Percentiles rank a stretch among this genome's conserved stretches.
These are phyloP conservation scores for Saccharomyces hybrid DNA, from an alignment of 1,139 yeast species.

Conservation along the genomic window DNA sequence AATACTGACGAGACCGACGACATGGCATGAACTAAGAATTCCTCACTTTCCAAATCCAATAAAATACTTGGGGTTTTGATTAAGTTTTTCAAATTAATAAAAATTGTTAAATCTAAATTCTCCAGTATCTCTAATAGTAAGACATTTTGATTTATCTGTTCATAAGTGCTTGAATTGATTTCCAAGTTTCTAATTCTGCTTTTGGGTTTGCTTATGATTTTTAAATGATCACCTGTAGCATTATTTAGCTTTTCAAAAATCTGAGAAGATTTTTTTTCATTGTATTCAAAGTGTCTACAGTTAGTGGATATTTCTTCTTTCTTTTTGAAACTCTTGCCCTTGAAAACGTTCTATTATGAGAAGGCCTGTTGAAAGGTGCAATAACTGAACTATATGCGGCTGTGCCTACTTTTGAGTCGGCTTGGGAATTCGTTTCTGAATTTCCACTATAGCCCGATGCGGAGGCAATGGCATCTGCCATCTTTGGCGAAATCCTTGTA, in stretches of 20 bases:
- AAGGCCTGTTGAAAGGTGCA: slow-evolving; percentile 8
- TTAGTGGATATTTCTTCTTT: slow-evolving; percentile 21
- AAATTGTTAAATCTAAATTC: slow-evolving; percentile 23
- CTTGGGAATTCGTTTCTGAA: neutral
- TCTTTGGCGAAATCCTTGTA: slow-evolving; percentile 17
- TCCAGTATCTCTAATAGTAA: slow-evolving; percentile 22
- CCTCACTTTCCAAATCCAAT: slow-evolving; percentile 26
- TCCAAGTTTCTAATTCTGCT: slow-evolving; percentile 21
- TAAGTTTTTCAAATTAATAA: slow-evolving; percentile 18
- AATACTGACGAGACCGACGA: slow-evolving; percentile 37
- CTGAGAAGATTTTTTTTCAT: slow-evolving; percentile 20
- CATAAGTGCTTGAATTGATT: slow-evolving; percentile 25
- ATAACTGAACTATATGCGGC: neutral
- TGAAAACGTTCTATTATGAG: slow-evolving; percentile 15
- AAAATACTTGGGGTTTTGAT: slow-evolving; percentile 10
- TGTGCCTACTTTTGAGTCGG: slow-evolving; percentile 2
- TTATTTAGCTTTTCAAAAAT: slow-evolving; percentile 15
- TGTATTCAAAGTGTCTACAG: slow-evolving; percentile 20
- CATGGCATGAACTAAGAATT: slow-evolving; percentile 28
- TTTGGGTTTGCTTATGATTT: slow-evolving; percentile 9
- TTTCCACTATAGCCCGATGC: slow-evolving; percentile 15
- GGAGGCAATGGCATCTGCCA: slow-evolving; percentile 20
- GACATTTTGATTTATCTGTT: slow-evolving; percentile 21
- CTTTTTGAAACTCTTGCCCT: slow-evolving; percentile 18
- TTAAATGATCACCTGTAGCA: slow-evolving; percentile 6